Base-by-base conservation (phyloP, 2,329 filamentous ascomycete species). In the Penicillium palitans region DNA sequence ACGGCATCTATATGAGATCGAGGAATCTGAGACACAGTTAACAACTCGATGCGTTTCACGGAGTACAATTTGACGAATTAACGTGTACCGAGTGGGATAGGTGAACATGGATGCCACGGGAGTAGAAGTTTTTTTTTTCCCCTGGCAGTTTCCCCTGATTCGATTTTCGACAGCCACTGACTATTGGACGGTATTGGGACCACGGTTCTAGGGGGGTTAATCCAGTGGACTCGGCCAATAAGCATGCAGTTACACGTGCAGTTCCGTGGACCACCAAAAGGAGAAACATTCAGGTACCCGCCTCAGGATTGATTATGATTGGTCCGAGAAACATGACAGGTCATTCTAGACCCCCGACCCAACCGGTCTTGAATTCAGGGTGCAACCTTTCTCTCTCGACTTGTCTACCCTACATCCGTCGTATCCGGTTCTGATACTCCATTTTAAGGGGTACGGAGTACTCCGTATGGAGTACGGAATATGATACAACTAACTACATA, bases 221-320 rank as follows among this genome's bases (percentile, higher is more conserved):
- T 58, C 42, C 52, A 52, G 19, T 29, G 25, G 3, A 39, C 15
- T 47, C 21, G 27, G 39, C 65, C 65, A 67, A 67, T 67, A 51
- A 63, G 19, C 52, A 37, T 57, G 39, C 45, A 59, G 42, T 55
- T 54, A 50, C 24, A 39, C 52, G 33, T 48, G 52, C 54, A 60
- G 58, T 55, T 54, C 47, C 63, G 37, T 51, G 60, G 59, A 60
- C 59, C 46, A 35, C 21, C 33, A 54, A 17, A 17, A 39, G 44
- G 51, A 56, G 33, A 42, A 58, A 47, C 39, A 65, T 67, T 64
- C 65, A 67, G 65, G 65, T 67, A 67, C 65, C 65, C 65, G 65
- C 65, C 51, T 9, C 10, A 3, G 4, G 2, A 8, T 24, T 42
- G 24, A 17, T 54, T 52, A 44, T 66, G 58, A 67, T 67, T 67